A percentile compares a stretch with the other conserved stretches of the same genome.
These are phyloP conservation scores for Discostella stelligera DNA, from an alignment of 352 stramenopile species.

Conservation along the genomic window DNA sequence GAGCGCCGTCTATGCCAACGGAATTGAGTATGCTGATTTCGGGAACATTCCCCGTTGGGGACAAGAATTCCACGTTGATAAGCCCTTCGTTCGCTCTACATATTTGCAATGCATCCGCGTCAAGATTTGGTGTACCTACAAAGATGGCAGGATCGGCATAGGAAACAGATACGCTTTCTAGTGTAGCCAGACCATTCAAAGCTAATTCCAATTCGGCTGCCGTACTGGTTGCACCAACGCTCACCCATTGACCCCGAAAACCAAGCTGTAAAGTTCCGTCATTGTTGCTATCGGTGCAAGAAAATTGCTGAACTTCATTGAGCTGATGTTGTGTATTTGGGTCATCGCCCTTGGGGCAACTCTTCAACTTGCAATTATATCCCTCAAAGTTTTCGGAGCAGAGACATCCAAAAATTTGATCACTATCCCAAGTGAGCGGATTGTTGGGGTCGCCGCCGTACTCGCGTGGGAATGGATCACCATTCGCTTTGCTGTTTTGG, in stretches of 20 bases:
- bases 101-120: conserved; percentile 37
- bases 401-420: conserved; percentile 86
- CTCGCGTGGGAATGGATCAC: conserved; percentile 72
- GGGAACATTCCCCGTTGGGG: conserved; percentile 59
- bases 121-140: conserved; percentile 35
- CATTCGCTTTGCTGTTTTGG: conserved; percentile 48
- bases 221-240: conserved; percentile 66
- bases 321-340: conserved; percentile 84
- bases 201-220: conserved; percentile 73
- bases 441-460: conserved; percentile 76
- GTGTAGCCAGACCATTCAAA: conserved; percentile 80
- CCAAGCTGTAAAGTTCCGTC: conserved; percentile 85
- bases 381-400: conserved; percentile 85
- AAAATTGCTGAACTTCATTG: conserved; percentile 85
- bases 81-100: conserved; percentile 36
- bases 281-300: conserved; percentile 83
- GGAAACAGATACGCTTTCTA: conserved; percentile 81
- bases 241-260: conserved; percentile 85
- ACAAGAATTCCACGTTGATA: conserved; percentile 59
- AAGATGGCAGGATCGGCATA: conserved; percentile 53
- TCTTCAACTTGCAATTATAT: conserved; percentile 86
- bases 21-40: conserved; percentile 29
- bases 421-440: conserved; percentile 78
- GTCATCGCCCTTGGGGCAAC: conserved; percentile 87
- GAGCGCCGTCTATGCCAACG: conserved; percentile 29